These are phyloP conservation scores for Rhodomyrtus psidioides DNA, from an alignment of 441 rosid species.

Conservation along the genomic window DNA sequence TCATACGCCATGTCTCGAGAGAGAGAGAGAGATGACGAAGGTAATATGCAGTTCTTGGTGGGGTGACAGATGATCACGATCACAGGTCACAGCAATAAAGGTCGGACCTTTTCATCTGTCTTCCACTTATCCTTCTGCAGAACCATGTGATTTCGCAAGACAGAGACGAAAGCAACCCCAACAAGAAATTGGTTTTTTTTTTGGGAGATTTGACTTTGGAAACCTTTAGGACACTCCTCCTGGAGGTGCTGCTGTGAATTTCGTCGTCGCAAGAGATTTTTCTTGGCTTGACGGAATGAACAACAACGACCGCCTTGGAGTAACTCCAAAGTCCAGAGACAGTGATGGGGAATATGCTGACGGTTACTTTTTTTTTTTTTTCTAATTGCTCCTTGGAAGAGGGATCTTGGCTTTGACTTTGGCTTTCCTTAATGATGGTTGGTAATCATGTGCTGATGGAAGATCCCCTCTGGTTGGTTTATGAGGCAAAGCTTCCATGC, in stretches of 20 bases:
- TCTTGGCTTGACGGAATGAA: neutral
- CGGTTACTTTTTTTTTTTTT: neutral
- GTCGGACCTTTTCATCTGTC: neutral
- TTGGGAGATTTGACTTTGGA: neutral
- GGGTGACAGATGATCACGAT: neutral
- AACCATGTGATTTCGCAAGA: neutral
- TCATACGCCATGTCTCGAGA: neutral
- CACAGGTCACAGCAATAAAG: neutral
- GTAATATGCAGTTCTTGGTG: neutral
- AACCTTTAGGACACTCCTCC: neutral
- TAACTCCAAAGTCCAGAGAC: neutral
- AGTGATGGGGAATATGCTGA: neutral
- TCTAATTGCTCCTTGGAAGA: neutral
- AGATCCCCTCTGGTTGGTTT: neutral
- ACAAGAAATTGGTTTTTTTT: neutral
- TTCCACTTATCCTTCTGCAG: neutral
- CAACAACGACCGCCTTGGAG: neutral
- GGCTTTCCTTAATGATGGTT: neutral
- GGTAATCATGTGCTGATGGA: neutral
- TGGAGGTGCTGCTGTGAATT: neutral
- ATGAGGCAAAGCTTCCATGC: neutral
- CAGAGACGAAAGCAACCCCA: constrained; percentile 9
- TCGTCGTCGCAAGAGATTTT: neutral
- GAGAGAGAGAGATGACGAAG: neutral
- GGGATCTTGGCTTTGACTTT: neutral